Percentiles rank a stretch among this genome's conserved stretches.
These are phyloP conservation scores for Aspergillus quadrilineatus DNA, from an alignment of 2,329 filamentous ascomycete genomes.

Conservation along the genomic window DNA sequence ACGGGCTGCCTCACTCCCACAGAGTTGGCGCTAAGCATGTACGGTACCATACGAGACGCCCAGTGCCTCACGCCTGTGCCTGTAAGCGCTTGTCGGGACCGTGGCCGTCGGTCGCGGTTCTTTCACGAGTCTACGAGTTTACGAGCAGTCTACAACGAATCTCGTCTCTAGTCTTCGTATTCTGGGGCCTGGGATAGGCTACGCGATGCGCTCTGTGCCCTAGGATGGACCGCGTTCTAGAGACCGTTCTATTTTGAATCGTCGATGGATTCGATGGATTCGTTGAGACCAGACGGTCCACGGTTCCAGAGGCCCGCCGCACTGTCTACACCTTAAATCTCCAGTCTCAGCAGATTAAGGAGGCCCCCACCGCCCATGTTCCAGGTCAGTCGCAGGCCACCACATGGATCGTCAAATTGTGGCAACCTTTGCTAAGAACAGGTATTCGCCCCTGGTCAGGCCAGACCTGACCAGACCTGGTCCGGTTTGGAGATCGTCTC, in stretches of 20 bases:
- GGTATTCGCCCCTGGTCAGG: neutral
- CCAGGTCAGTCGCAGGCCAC: neutral
- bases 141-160: too few relatives aligned
- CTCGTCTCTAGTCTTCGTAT: too few relatives aligned
- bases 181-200: too few relatives aligned
- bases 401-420: neutral
- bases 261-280: neutral
- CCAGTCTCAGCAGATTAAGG: slow-evolving; percentile 4
- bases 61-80: neutral
- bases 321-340: slow-evolving; percentile 5
- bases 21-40: slow-evolving; percentile 1
- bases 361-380: slow-evolving; percentile 4
- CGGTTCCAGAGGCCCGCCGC: neutral
- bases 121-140: too few relatives aligned
- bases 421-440: neutral
- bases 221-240: neutral
- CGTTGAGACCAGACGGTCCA: neutral
- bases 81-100: neutral
- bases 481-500: too few relatives aligned
- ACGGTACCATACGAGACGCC: neutral
- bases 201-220: too few relatives aligned
- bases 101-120: neutral
- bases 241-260: too few relatives aligned
- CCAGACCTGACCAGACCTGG: too few relatives aligned
- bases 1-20: slow-evolving; percentile 27